A percentile compares a stretch with the other conserved stretches of the same genome.
phyloP scores from a whole-genome alignment of 169 alveolate genomes.

The Babesia bigemina region DNA sequence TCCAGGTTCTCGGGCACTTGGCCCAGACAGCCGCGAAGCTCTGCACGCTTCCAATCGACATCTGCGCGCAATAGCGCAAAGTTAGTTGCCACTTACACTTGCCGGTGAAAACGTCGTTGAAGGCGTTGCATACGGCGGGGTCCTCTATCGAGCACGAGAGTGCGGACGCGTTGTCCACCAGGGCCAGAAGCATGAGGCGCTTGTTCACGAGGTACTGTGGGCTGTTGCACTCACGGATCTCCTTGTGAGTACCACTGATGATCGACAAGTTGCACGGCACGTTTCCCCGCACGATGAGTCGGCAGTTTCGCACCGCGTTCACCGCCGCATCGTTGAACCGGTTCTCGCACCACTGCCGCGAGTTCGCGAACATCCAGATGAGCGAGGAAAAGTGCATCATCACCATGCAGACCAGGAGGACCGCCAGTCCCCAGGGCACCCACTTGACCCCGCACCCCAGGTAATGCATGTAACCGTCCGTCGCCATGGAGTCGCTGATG shows the following conservation, averaged over 20 bases:
- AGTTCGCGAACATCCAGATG: slow-evolving; percentile 64
- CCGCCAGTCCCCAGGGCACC: slow-evolving; percentile 81
- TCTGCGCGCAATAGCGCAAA: background rate
- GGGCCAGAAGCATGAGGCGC: slow-evolving; percentile 52
- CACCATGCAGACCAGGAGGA: slow-evolving; percentile 13
- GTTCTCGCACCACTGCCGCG: slow-evolving; percentile 63
- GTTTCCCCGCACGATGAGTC: slow-evolving; percentile 32
- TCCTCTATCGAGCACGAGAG: slow-evolving; percentile 54
- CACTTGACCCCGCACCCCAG: slow-evolving; percentile 84
- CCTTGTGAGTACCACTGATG: slow-evolving; percentile 34
- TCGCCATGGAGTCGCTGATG: slow-evolving; percentile 80
- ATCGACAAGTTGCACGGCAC: slow-evolving; percentile 35
- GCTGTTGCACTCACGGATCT: slow-evolving; percentile 62
- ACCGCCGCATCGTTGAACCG: slow-evolving; percentile 64
- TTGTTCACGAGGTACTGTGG: slow-evolving; percentile 51
- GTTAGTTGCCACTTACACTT: slow-evolving; percentile 14
- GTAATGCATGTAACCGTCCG: slow-evolving; percentile 75
- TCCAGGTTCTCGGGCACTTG: slow-evolving; percentile 36
- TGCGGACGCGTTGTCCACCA: slow-evolving; percentile 11
- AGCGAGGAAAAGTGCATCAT: slow-evolving; percentile 23
- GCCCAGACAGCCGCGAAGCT: slow-evolving; percentile 59
- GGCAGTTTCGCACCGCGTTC: slow-evolving; percentile 64
- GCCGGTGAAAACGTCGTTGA: slow-evolving; percentile 32
- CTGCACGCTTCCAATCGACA: slow-evolving; percentile 47
- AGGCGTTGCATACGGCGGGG: slow-evolving; percentile 62